Base-by-base conservation (phyloP, 176 grass and related monocot species). In the Metroxylon sagu region DNA sequence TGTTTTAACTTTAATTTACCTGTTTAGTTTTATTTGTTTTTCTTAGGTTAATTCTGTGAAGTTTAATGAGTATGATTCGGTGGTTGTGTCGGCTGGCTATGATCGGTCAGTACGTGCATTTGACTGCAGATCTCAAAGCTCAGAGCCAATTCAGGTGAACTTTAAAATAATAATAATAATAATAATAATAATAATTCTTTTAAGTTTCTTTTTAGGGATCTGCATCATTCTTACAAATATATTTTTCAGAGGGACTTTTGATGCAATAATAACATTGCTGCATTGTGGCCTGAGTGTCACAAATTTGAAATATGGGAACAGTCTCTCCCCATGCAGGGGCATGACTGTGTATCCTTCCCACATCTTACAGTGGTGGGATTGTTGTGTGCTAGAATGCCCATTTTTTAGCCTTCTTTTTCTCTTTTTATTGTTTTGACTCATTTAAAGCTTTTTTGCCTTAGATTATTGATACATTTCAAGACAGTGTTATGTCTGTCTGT, bases 381-480 rank as follows among this genome's bases (percentile, higher is more conserved):
- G 14, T 5, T 5, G 60, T 74, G 10, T 50, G n/a, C n/a, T n/a
- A n/a, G n/a, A 8, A 28, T 56, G 15, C 5, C 27, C 29, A 6
- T 12, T 8, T 28, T 2, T 62, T 23, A 23, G 21, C 21, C 21
- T 23, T 23, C 21, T 23, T 23, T 74, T 29, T 7, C 50, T 14
- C 16, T 30, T 39, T 43, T 58, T 29, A 10, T 19, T 76, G 19
- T 51, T 72, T 28, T 10, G 12, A 43, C 35, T 12, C 35, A 43
- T 14, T 28, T 76, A 54, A 62, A 15, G 43, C 54, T 57, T 49
- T 81, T 29, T 3, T 73, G 53, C 27, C 19, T 51, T 75, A 97
- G 92, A 91, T 89, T 39, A 91, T 97, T 8, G 66, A 88, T 80
- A 85, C 87, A 61, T 97, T 97, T 74, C 87, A 97, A 85, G 92